These are phyloP conservation scores for Kodamaea kakaduensis DNA, from an alignment of 805 yeast species.

Conservation along the genomic window DNA sequence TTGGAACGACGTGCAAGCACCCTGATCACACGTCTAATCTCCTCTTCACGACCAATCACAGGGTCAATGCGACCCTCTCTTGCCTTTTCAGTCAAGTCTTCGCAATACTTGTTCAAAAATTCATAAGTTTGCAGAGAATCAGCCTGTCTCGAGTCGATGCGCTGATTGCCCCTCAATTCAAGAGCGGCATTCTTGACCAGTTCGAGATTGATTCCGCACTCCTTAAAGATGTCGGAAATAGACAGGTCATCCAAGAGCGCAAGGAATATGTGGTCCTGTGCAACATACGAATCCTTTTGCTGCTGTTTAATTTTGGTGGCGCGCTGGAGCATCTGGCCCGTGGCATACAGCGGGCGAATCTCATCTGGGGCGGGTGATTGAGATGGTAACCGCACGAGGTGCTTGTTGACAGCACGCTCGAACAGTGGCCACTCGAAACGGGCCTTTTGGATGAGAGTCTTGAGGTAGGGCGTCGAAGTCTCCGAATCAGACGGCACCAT, in stretches of 20 bases:
- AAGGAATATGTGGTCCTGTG: constrained; percentile 88
- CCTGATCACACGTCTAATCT: constrained; percentile 90
- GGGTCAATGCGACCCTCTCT: constrained; percentile 95
- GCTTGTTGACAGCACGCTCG: constrained; percentile 75
- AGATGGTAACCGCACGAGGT: constrained; percentile 77
- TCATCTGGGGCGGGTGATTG: constrained; percentile 89
- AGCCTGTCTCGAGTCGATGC: constrained; percentile 91
- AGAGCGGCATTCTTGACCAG: constrained; percentile 73
- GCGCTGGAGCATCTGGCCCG: constrained; percentile 67
- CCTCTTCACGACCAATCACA: constrained; percentile 98
- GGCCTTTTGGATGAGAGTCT: constrained; percentile 79
- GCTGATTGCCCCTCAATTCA: constrained; percentile 81
- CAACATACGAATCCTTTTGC: constrained; percentile 88
- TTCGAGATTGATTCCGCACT: constrained; percentile 61
- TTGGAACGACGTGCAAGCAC: constrained; percentile 96
- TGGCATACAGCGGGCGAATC: constrained; percentile 67
- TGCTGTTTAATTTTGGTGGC: constrained; percentile 77
- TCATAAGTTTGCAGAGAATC: constrained; percentile 84
- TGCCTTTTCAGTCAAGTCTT: constrained; percentile 91
- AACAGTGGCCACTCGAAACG: constrained; percentile 82
- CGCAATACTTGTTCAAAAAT: constrained; percentile 83
- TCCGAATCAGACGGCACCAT: constrained; percentile 63
- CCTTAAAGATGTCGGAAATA: constrained; percentile 68
- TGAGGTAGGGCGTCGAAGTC: constrained; percentile 52
- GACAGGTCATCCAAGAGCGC: constrained; percentile 80